phyloP scores from a whole-genome alignment of 495 filamentous ascomycete species.

The Chaetomium cochliodes region DNA sequence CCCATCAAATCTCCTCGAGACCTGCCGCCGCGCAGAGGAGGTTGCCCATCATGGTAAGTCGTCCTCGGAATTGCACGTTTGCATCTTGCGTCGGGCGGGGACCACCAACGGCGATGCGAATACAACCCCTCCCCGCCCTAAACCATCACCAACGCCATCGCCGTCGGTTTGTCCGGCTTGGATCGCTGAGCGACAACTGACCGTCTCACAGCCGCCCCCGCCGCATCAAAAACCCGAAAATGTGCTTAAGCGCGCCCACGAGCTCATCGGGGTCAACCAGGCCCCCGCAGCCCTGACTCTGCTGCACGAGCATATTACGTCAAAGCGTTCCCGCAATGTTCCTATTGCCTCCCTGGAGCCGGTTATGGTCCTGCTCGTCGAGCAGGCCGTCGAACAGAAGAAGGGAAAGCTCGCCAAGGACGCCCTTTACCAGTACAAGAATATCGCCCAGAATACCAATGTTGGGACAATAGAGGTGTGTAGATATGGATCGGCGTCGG shows the following conservation, averaged over 20 bases:
- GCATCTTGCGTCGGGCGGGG: background rate
- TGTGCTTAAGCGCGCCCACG: slow-evolving; percentile 96
- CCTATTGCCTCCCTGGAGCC: slow-evolving; percentile 96
- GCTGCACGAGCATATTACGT: slow-evolving; percentile 98
- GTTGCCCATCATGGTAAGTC: slow-evolving; percentile 46
- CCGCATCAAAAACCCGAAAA: slow-evolving; percentile 98
- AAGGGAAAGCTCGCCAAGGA: slow-evolving; percentile 98
- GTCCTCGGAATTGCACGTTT: background rate
- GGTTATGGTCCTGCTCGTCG: slow-evolving; percentile 96
- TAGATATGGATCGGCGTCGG: slow-evolving; percentile 5
- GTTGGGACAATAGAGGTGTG: slow-evolving; percentile 91
- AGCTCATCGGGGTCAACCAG: slow-evolving; percentile 97
- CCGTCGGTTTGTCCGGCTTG: slow-evolving; percentile 1
- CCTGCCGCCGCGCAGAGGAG: slow-evolving; percentile 38
- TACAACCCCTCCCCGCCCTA: slow-evolving; percentile 18
- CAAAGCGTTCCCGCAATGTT: slow-evolving; percentile 94
- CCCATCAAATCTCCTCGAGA: slow-evolving; percentile 33
- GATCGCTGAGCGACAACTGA: background rate
- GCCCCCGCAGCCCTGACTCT: slow-evolving; percentile 85
- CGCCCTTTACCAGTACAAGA: slow-evolving; percentile 98
- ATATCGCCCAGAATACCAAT: slow-evolving; percentile 98
- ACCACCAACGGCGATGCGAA: background rate
- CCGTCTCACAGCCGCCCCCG: slow-evolving; percentile 75
- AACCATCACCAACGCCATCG: slow-evolving; percentile 17
- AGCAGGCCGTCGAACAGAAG: slow-evolving; percentile 91